phyloP scores from a whole-genome alignment of 352 stramenopile genomes.

The Phytophthora uliginosa region DNA sequence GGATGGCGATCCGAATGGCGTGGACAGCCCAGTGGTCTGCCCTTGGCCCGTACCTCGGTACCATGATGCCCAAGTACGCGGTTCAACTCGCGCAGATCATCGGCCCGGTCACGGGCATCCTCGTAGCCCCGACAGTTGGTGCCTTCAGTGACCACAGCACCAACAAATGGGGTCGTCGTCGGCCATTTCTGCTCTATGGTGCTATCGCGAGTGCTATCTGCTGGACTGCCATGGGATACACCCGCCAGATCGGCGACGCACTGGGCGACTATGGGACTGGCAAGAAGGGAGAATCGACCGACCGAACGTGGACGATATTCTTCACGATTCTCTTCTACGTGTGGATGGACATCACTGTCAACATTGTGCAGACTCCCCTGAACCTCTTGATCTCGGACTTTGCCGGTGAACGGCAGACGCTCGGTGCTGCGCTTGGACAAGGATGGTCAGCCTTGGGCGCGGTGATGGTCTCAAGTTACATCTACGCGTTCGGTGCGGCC shows the following conservation, averaged over 20 bases:
- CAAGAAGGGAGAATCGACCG: conserved; percentile 32
- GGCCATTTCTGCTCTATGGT: conserved; percentile 34
- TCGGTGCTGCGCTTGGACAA: conserved; percentile 26
- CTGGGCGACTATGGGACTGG: conserved; percentile 26
- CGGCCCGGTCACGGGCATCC: conserved; percentile 30
- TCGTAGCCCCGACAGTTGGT: conserved; percentile 30
- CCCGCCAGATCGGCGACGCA: conserved; percentile 51
- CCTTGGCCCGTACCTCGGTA: conserved; percentile 34
- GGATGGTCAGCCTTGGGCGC: conserved; percentile 29
- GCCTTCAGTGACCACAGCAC: conserved; percentile 39
- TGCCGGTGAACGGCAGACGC: conserved; percentile 32
- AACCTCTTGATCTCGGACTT: conserved; percentile 36
- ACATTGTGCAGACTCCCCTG: conserved; percentile 32
- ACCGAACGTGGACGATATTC: conserved; percentile 36
- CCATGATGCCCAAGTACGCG: conserved; percentile 38
- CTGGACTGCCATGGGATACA: conserved; percentile 67
- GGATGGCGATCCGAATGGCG: conserved; percentile 39
- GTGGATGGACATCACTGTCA: conserved; percentile 43
- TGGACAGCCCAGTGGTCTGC: conserved; percentile 36
- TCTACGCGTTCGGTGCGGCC: conserved; percentile 33
- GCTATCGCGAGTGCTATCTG: conserved; percentile 41
- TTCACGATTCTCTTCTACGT: conserved; percentile 39
- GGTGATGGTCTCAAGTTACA: conserved; percentile 34
- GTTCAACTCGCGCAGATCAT: conserved; percentile 39
- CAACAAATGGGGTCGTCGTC: conserved; percentile 34